Evolutionary conservation across 169 alveolate species (phyloP).

Genomic region (Babesia sp.): DNA sequence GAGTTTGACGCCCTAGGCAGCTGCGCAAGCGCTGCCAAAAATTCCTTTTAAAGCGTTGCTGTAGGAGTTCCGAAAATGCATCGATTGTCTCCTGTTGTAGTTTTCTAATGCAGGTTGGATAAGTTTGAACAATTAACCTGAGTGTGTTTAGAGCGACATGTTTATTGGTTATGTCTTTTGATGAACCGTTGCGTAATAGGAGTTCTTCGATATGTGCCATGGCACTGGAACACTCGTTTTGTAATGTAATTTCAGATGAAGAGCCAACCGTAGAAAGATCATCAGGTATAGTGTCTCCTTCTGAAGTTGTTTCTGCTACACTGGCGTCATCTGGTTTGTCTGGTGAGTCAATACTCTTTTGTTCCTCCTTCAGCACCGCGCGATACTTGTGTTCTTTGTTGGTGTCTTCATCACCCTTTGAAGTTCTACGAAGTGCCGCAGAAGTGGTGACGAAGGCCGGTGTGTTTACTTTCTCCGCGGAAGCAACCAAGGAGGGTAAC

Average conservation of each 20-base stretch:
- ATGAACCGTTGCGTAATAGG: slow-evolving; percentile 1
- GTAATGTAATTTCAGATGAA: too few species aligned
- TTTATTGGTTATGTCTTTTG: slow-evolving; percentile 34
- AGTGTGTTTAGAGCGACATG: slow-evolving; percentile 29
- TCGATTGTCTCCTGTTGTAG: slow-evolving; percentile 13
- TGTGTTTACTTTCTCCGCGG: neutral
- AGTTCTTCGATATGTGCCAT: slow-evolving; percentile 12
- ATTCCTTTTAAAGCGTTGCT: slow-evolving; percentile 43
- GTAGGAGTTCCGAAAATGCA: slow-evolving; percentile 26
- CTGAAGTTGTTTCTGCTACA: too few species aligned
- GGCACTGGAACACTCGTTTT: slow-evolving; percentile 1
- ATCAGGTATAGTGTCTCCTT: too few species aligned
- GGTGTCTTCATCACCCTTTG: too few species aligned
- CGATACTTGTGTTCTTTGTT: too few species aligned
- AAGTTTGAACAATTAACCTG: slow-evolving; percentile 1
- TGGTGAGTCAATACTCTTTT: too few species aligned
- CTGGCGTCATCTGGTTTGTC: too few species aligned
- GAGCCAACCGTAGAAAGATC: too few species aligned
- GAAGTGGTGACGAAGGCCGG: neutral
- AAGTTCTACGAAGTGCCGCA: neutral
- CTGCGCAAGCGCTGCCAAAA: slow-evolving; percentile 37
- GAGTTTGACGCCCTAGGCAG: slow-evolving; percentile 42
- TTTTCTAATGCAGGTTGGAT: neutral
- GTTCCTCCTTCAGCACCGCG: too few species aligned
- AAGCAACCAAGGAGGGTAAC: neutral